Percentiles rank a stretch among this genome's conserved stretches.
phyloP scores from a whole-genome alignment of 1,284 basidiomycete species.

The Neotropicomus parvogracilis region DNA sequence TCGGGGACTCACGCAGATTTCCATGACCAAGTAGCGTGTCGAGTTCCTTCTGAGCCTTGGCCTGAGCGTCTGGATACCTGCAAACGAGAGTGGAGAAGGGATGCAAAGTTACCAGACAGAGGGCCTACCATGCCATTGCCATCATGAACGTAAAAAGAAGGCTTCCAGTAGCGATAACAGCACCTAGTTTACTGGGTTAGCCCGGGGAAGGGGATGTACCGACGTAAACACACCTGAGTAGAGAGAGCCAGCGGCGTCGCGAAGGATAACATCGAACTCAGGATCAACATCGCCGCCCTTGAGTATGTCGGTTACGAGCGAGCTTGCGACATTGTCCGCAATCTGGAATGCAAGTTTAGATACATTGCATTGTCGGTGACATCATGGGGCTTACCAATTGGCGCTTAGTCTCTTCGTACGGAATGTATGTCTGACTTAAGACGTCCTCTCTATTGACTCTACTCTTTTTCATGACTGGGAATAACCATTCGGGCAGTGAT shows the following conservation, averaged over 20 bases:
- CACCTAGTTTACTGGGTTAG: background rate
- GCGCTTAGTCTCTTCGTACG: slow-evolving; percentile 7
- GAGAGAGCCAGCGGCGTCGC: slow-evolving; percentile 9
- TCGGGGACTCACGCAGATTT: slow-evolving; percentile 1
- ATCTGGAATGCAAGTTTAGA: background rate
- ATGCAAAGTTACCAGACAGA: background rate
- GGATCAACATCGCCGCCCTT: background rate
- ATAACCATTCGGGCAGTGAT: slow-evolving; percentile 3
- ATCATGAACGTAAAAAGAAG: slow-evolving; percentile 10
- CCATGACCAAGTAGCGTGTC: slow-evolving; percentile 8
- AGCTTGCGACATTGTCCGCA: slow-evolving; percentile 2
- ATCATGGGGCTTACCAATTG: background rate
- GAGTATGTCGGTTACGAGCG: slow-evolving; percentile 6
- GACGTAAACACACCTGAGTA: slow-evolving; percentile 1
- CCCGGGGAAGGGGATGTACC: background rate
- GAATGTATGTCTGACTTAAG: slow-evolving; percentile 7
- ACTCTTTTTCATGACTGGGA: slow-evolving; percentile 1
- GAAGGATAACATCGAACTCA: slow-evolving; percentile 6
- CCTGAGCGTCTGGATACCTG: slow-evolving; percentile 6
- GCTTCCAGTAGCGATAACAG: slow-evolving; percentile 9
- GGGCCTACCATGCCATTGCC: slow-evolving; percentile 8
- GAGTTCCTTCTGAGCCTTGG: slow-evolving; percentile 5
- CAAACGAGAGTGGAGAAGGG: background rate
- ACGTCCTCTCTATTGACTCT: slow-evolving; percentile 7
- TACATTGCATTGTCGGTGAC: background rate